Conservation (phyloP, 306 rosid species). For the Glycine latifolia region DNA sequence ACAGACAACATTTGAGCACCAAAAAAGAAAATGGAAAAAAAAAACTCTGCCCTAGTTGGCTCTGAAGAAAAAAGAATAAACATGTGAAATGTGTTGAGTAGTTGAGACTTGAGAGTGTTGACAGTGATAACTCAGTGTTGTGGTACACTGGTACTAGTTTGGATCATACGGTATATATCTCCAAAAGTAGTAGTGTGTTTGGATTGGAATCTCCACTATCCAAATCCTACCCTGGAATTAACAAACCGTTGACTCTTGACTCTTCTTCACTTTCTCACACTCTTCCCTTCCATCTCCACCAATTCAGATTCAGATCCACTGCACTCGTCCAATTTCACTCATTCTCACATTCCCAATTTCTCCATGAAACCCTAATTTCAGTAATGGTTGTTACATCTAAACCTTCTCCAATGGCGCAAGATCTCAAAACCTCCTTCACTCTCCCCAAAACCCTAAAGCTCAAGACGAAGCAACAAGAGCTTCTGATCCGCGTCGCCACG, state of each 20-base stretch:
- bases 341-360: background rate
- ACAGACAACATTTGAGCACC: too few species aligned
- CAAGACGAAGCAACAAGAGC: conserved; percentile 96
- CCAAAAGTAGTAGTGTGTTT: background rate
- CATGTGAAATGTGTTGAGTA: background rate
- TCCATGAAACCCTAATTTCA: conserved; percentile 42
- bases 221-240: background rate
- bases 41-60: too few species aligned
- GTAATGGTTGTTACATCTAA: conserved; percentile 45
- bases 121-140: background rate
- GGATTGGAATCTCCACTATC: conserved; percentile 20
- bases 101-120: background rate
- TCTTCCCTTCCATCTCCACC: background rate
- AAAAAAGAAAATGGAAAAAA: too few species aligned
- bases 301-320: conserved; percentile 41
- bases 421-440: conserved; percentile 53
- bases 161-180: background rate
- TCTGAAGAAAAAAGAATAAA: too few species aligned
- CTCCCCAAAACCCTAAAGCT: conserved; percentile 71
- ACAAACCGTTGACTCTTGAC: conserved; percentile 28
- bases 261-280: background rate
- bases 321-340: background rate
- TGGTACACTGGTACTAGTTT: background rate
- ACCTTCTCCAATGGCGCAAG: conserved; percentile 51
- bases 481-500: conserved; percentile 80